These are phyloP conservation scores for Alternaria metachromatica DNA, from an alignment of 2,329 filamentous ascomycete species.

Conservation along the genomic window DNA sequence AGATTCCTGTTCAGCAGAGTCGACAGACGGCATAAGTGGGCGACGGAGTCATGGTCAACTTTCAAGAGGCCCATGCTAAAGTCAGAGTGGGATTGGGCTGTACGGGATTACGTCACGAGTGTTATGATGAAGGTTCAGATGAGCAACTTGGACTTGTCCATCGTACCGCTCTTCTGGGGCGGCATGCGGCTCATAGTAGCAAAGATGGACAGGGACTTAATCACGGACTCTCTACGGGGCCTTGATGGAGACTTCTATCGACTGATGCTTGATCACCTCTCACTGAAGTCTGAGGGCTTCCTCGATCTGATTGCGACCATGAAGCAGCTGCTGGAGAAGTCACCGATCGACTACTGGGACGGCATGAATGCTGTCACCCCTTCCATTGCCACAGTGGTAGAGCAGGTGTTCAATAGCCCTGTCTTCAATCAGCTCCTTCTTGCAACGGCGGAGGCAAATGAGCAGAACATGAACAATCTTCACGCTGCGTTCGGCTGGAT, in stretches of 20 bases:
- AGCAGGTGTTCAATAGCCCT: slow-evolving; percentile 79
- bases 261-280: slow-evolving; percentile 69
- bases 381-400: slow-evolving; percentile 79
- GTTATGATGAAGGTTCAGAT: slow-evolving; percentile 69
- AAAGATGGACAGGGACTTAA: slow-evolving; percentile 73
- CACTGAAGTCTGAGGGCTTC: slow-evolving; percentile 61
- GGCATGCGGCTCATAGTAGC: slow-evolving; percentile 77
- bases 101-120: slow-evolving; percentile 73
- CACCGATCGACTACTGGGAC: slow-evolving; percentile 84
- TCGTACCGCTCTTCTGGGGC: slow-evolving; percentile 79
- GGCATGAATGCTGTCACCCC: slow-evolving; percentile 82
- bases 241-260: slow-evolving; percentile 74
- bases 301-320: slow-evolving; percentile 74
- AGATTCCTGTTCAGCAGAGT: slow-evolving; percentile 83
- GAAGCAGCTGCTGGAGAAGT: slow-evolving; percentile 73
- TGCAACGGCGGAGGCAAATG: slow-evolving; percentile 48
- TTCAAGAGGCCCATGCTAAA: slow-evolving; percentile 69
- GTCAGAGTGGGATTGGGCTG: slow-evolving; percentile 85
- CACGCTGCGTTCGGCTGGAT: slow-evolving; percentile 77
- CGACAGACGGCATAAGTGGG: slow-evolving; percentile 69
- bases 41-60: slow-evolving; percentile 70
- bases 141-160: slow-evolving; percentile 58
- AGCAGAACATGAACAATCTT: slow-evolving; percentile 65
- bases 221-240: slow-evolving; percentile 78
- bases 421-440: slow-evolving; percentile 68